Conservation (phyloP, 495 filamentous ascomycete genomes). For the Penicillium maclennaniae region DNA sequence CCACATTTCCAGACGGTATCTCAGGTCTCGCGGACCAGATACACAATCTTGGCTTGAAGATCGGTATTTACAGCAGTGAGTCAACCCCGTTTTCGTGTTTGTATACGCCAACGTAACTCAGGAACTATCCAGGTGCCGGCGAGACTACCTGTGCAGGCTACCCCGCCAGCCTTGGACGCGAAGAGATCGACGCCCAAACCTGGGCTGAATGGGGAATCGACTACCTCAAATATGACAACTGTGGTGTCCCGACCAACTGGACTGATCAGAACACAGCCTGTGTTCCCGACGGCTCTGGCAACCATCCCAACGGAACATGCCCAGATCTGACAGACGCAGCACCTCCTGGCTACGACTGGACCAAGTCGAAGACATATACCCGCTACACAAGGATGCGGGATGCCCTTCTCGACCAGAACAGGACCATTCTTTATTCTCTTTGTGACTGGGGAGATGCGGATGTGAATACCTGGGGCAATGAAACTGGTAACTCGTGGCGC, state of each 20-base stretch:
- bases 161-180: conserved; percentile 58
- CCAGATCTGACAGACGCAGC: conserved; percentile 34
- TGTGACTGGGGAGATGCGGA: conserved; percentile 61
- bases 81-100: background rate
- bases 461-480: conserved; percentile 50
- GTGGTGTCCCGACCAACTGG: conserved; percentile 45
- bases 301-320: conserved; percentile 41
- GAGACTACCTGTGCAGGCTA: conserved; percentile 60
- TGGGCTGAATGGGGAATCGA: conserved; percentile 66
- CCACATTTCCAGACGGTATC: conserved; percentile 62
- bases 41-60: conserved; percentile 57
- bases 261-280: conserved; percentile 39
- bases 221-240: conserved; percentile 75
- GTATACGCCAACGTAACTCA: background rate
- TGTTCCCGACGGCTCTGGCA: conserved; percentile 30
- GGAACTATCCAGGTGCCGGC: conserved; percentile 46
- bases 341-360: conserved; percentile 50
- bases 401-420: conserved; percentile 48
- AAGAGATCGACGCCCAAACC: conserved; percentile 56
- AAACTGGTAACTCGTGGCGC: conserved; percentile 53
- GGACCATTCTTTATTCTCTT: conserved; percentile 61
- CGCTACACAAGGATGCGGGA: conserved; percentile 59
- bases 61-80: conserved; percentile 61
- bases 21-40: conserved; percentile 53
- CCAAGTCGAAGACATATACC: conserved; percentile 45